A percentile compares a stretch with the other conserved stretches of the same genome.
These are phyloP conservation scores for Penicillium daleae DNA, from an alignment of 495 filamentous ascomycete species.

Conservation along the genomic window DNA sequence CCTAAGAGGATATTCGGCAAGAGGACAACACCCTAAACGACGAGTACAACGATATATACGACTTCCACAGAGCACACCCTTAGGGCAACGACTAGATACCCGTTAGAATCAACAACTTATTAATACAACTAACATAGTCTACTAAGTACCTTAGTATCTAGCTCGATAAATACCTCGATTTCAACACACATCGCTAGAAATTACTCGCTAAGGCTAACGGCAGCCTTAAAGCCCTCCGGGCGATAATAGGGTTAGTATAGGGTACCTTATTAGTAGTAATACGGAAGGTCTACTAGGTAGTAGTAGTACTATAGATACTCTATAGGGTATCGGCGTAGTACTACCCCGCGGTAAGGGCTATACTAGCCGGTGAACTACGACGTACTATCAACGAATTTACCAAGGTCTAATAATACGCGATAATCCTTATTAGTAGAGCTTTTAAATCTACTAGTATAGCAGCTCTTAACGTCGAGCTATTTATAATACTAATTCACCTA, in stretches of 20 bases:
- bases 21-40: no score
- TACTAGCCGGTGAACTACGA: neutral
- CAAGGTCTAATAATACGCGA: slow-evolving; percentile 12
- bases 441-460: neutral
- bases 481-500: neutral
- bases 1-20: no score
- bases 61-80: neutral
- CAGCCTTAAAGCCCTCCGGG: slow-evolving; percentile 12
- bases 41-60: no score
- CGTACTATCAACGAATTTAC: slow-evolving; percentile 1
- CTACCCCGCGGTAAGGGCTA: neutral
- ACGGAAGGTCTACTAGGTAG: slow-evolving; percentile 23
- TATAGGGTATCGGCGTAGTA: slow-evolving; percentile 22
- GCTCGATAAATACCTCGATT: slow-evolving; percentile 22
- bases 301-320: slow-evolving; percentile 26
- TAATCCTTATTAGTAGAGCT: slow-evolving; percentile 17
- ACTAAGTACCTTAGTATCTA: slow-evolving; percentile 21
- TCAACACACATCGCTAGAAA: slow-evolving; percentile 14
- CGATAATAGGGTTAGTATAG: no score
- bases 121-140: neutral
- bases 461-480: neutral
- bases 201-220: slow-evolving; percentile 13
- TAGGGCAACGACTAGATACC: slow-evolving; percentile 5
- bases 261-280: slow-evolving; percentile 7
- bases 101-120: neutral